A percentile compares a stretch with the other conserved stretches of the same genome.
phyloP scores from a whole-genome alignment of 1,139 yeast species.

The Candida sanyaensis region DNA sequence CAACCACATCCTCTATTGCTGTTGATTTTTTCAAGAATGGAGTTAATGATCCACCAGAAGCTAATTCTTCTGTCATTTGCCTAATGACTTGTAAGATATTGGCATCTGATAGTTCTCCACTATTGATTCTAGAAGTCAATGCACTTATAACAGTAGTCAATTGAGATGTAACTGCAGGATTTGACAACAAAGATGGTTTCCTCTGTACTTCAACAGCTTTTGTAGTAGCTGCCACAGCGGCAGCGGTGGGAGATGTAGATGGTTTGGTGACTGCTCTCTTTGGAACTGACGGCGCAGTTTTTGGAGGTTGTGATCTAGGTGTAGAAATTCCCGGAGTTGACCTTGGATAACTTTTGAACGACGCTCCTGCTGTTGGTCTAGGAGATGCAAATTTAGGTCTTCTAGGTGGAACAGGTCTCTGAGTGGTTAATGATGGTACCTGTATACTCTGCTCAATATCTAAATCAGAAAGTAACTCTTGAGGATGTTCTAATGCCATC shows the following conservation, averaged over 20 bases:
- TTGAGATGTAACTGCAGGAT: constrained; percentile 26
- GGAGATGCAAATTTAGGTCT: constrained; percentile 2
- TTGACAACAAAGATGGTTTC: constrained; percentile 11
- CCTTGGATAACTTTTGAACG: constrained; percentile 1
- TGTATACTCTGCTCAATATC: constrained; percentile 32
- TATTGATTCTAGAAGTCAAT: constrained; percentile 23
- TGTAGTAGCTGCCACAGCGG: too few species aligned
- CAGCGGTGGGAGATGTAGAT: constrained; percentile 12
- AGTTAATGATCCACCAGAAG: constrained; percentile 21
- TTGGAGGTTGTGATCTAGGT: constrained; percentile 1
- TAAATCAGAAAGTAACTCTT: constrained; percentile 52
- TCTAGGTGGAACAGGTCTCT: constrained; percentile 1
- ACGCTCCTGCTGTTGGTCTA: background rate
- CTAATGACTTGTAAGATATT: constrained; percentile 40
- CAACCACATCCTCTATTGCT: constrained; percentile 22
- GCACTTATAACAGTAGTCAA: constrained; percentile 31
- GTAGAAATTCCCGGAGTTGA: background rate
- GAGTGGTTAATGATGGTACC: constrained; percentile 6
- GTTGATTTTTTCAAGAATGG: constrained; percentile 17
- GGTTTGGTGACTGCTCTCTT: background rate
- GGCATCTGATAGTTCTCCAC: constrained; percentile 25
- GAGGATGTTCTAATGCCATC: constrained; percentile 71
- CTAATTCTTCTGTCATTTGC: constrained; percentile 44
- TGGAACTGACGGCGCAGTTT: background rate
- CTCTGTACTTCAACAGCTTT: background rate